These are phyloP conservation scores for Anastatica hierochuntica DNA, from an alignment of 345 rosid species.

Conservation along the genomic window DNA sequence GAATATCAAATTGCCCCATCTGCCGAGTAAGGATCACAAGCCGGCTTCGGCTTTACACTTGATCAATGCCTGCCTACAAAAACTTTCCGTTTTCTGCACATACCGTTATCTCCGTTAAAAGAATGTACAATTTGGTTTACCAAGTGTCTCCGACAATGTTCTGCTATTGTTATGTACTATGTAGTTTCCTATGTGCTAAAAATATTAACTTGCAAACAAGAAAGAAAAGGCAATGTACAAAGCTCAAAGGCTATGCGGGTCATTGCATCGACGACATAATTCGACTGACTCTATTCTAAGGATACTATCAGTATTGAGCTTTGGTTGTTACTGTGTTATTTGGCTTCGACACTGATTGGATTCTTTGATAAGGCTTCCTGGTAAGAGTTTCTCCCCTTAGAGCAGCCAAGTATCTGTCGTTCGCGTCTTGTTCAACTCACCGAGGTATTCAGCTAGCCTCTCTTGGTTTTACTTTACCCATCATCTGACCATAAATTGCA, in stretches of 20 bases:
- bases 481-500: slow-evolving; percentile 47
- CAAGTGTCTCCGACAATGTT: too few species aligned
- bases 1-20: slow-evolving; percentile 47
- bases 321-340: slow-evolving; percentile 18
- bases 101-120: not conserved
- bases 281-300: too few species aligned
- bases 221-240: slow-evolving; percentile 18
- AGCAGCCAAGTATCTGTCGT: slow-evolving; percentile 87
- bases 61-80: slow-evolving; percentile 5
- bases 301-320: too few species aligned
- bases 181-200: not conserved
- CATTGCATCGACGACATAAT: too few species aligned
- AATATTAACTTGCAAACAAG: slow-evolving; percentile 8
- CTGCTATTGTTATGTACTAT: too few species aligned
- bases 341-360: slow-evolving; percentile 51
- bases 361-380: slow-evolving; percentile 72
- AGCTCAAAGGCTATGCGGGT: not conserved
- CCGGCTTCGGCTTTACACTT: slow-evolving; percentile 44
- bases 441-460: slow-evolving; percentile 81
- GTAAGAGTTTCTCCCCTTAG: slow-evolving; percentile 78
- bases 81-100: not conserved
- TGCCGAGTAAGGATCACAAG: slow-evolving; percentile 44
- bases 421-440: slow-evolving; percentile 88
- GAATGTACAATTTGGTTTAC: too few species aligned
- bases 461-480: slow-evolving; percentile 86